Percentiles rank a stretch among this genome's conserved stretches.
Conservation (phyloP, 2,329 filamentous ascomycete genomes). For the Curvularia eragrostidis region DNA sequence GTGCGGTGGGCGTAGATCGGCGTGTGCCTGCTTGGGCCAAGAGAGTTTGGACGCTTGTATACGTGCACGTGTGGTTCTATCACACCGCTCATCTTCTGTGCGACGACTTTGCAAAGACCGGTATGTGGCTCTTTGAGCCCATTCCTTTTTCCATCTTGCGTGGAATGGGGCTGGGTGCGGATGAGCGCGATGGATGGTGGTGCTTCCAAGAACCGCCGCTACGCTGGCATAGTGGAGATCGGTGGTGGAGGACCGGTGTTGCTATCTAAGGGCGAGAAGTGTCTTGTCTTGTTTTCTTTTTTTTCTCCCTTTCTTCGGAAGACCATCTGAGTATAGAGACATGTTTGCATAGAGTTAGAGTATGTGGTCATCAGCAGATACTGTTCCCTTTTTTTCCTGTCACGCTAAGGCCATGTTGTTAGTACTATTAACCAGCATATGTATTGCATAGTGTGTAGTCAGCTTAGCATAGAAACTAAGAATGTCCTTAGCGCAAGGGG, state of each 20-base stretch:
- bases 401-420: no score
- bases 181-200: slow-evolving; percentile 68
- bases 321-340: background rate
- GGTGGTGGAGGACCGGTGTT: slow-evolving; percentile 69
- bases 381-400: no score
- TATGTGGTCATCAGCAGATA: no score
- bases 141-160: slow-evolving; percentile 77
- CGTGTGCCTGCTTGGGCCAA: slow-evolving; percentile 56
- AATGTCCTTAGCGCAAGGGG: background rate
- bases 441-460: no score
- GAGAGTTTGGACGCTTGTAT: slow-evolving; percentile 65
- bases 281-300: background rate
- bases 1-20: slow-evolving; percentile 41
- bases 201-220: slow-evolving; percentile 67
- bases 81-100: slow-evolving; percentile 69
- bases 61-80: slow-evolving; percentile 71
- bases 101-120: slow-evolving; percentile 76
- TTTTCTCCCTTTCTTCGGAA: no score
- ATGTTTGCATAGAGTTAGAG: no score
- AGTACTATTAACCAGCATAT: no score
- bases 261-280: slow-evolving; percentile 41
- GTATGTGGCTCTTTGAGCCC: slow-evolving; percentile 82
- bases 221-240: slow-evolving; percentile 64
- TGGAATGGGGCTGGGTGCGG: slow-evolving; percentile 66
- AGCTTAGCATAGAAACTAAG: no score